Conservation (phyloP, 2,329 filamentous ascomycete genomes). For the Chaetoscypha palmicola region DNA sequence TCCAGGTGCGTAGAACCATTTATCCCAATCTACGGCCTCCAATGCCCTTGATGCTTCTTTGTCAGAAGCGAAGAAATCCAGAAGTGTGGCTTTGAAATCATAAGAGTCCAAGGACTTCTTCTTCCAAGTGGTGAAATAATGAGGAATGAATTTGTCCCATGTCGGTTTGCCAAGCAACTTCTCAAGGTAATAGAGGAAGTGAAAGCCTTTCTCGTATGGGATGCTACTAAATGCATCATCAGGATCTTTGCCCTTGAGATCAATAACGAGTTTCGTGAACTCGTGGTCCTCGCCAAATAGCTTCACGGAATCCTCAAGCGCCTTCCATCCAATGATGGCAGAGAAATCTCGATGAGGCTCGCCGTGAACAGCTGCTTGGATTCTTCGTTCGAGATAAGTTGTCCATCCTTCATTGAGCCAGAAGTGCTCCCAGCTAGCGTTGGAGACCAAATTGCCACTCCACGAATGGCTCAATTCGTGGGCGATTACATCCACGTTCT, state of each 20-base stretch:
- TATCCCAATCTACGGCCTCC: slow-evolving; percentile 77
- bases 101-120: slow-evolving; percentile 85
- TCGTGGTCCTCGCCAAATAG: slow-evolving; percentile 77
- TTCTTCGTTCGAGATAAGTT: slow-evolving; percentile 83
- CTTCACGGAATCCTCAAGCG: slow-evolving; percentile 65
- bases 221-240: slow-evolving; percentile 92
- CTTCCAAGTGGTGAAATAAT: slow-evolving; percentile 84
- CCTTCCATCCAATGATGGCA: slow-evolving; percentile 93
- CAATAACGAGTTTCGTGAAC: slow-evolving; percentile 85
- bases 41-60: slow-evolving; percentile 54
- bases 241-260: slow-evolving; percentile 84
- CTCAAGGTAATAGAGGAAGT: slow-evolving; percentile 87
- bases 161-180: slow-evolving; percentile 74
- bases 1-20: slow-evolving; percentile 81
- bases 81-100: slow-evolving; percentile 83
- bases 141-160: slow-evolving; percentile 91
- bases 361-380: slow-evolving; percentile 70
- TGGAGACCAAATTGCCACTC: slow-evolving; percentile 81
- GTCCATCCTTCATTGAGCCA: slow-evolving; percentile 84
- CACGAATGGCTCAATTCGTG: slow-evolving; percentile 74
- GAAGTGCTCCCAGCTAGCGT: slow-evolving; percentile 75
- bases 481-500: slow-evolving; percentile 94
- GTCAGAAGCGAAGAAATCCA: slow-evolving; percentile 76
- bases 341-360: slow-evolving; percentile 87
- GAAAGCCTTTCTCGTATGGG: slow-evolving; percentile 95